Conservation (phyloP, 306 rosid species). For the Arachis hypogaea region DNA sequence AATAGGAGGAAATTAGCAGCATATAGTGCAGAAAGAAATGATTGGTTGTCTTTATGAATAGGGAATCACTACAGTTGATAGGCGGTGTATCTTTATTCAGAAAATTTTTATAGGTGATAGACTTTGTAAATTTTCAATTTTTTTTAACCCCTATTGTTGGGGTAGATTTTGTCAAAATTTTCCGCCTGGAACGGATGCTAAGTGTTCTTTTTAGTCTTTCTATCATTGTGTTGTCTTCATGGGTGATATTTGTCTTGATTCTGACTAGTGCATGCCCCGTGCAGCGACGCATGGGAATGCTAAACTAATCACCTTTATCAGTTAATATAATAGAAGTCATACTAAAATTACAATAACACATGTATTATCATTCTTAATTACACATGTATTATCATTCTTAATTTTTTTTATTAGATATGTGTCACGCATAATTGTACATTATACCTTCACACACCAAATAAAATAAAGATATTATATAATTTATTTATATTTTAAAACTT, state of each 20-base stretch:
- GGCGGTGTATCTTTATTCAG: slow-evolving; percentile 7
- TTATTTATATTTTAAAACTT: too few species aligned
- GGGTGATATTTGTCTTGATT: neutral
- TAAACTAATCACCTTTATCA: too few species aligned
- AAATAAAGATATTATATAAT: too few species aligned
- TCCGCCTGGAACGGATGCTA: slow-evolving; percentile 5
- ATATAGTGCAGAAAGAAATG: neutral
- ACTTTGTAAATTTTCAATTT: neutral
- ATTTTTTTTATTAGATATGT: too few species aligned
- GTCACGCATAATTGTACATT: too few species aligned
- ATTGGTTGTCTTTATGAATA: slow-evolving; percentile 5
- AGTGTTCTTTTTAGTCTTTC: neutral
- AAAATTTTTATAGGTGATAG: slow-evolving; percentile 18
- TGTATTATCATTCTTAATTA: too few species aligned
- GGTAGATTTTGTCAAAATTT: neutral
- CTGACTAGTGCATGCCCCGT: neutral
- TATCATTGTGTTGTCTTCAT: neutral
- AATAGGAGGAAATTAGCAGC: neutral
- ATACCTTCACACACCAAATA: too few species aligned
- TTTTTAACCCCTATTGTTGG: too few species aligned
- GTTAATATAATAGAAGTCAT: too few species aligned
- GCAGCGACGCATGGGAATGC: too few species aligned
- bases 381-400: too few species aligned
- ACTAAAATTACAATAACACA: too few species aligned
- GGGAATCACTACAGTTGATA: slow-evolving; percentile 4